A percentile compares a stretch with the other conserved stretches of the same genome.
Conservation (phyloP, 2,329 filamentous ascomycete genomes). For the Ceratocystis alfenasii region DNA sequence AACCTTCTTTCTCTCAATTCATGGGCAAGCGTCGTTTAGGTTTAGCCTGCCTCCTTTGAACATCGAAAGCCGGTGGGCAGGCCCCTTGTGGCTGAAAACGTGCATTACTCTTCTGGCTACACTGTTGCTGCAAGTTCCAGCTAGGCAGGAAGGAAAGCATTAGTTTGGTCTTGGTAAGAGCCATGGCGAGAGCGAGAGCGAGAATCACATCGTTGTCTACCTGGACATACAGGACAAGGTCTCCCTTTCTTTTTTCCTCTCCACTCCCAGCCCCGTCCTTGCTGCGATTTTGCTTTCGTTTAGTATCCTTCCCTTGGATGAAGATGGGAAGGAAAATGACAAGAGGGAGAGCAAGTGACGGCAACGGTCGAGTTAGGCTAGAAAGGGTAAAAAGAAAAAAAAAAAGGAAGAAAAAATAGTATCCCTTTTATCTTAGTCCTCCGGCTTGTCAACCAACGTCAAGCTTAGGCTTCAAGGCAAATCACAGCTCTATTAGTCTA, state of each 20-base stretch:
- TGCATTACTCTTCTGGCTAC: not conserved
- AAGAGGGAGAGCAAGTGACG: not conserved
- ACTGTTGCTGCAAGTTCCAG: not conserved
- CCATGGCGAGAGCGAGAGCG: not conserved
- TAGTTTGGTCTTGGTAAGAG: not conserved
- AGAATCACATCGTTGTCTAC: not conserved
- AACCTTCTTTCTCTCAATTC: slow-evolving; percentile 5
- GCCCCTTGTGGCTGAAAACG: slow-evolving; percentile 5
- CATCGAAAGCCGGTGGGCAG: slow-evolving; percentile 3
- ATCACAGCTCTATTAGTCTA: not conserved
- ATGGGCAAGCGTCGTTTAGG: slow-evolving; percentile 8
- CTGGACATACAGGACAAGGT: too few species aligned
- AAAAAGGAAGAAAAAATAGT: not conserved
- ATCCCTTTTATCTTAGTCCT: not conserved
- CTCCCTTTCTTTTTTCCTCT: not conserved
- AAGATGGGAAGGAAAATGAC: not conserved
- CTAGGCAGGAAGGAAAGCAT: not conserved
- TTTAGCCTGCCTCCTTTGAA: not conserved
- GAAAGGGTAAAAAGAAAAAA: not conserved
- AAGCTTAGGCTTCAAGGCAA: not conserved
- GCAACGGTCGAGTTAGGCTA: not conserved
- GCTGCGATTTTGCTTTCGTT: not conserved
- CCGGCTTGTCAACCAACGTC: not conserved
- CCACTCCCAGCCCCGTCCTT: not conserved
- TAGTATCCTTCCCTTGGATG: not conserved